These are phyloP conservation scores for Codiaeum variegatum DNA, from an alignment of 441 rosid species.

Conservation along the genomic window DNA sequence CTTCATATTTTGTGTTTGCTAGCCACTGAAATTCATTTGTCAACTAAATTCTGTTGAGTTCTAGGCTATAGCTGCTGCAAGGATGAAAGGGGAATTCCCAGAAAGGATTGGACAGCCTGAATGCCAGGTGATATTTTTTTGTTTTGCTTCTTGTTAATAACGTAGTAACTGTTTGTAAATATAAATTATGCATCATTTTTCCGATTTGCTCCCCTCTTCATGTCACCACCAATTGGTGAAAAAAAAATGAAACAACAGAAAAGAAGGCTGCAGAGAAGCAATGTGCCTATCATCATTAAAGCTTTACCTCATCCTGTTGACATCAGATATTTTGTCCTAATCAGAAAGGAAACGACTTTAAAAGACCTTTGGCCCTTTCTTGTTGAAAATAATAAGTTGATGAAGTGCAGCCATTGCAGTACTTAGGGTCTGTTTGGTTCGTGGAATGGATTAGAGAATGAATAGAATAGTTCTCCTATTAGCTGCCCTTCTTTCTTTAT, in stretches of 20 bases:
- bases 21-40: conserved; percentile 16
- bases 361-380: background rate
- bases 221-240: background rate
- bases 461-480: too few species aligned
- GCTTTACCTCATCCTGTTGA: background rate
- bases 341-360: background rate
- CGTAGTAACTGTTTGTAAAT: background rate
- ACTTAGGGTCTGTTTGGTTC: too few species aligned
- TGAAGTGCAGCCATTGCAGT: background rate
- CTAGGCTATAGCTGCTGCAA: conserved; percentile 89
- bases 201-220: background rate
- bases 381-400: background rate
- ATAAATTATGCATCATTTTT: background rate
- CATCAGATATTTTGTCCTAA: background rate
- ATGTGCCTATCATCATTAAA: background rate
- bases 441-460: too few species aligned
- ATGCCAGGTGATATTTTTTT: conserved; percentile 67
- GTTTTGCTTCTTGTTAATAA: conserved; percentile 3
- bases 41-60: conserved; percentile 24
- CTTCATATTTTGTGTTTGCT: conserved; percentile 13
- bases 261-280: background rate
- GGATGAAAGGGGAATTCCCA: conserved; percentile 94
- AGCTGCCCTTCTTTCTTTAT: too few species aligned
- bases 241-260: background rate
- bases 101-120: conserved; percentile 94